Conservation (phyloP, 2,329 filamentous ascomycete species). For the Endoconidiophora polonica region DNA sequence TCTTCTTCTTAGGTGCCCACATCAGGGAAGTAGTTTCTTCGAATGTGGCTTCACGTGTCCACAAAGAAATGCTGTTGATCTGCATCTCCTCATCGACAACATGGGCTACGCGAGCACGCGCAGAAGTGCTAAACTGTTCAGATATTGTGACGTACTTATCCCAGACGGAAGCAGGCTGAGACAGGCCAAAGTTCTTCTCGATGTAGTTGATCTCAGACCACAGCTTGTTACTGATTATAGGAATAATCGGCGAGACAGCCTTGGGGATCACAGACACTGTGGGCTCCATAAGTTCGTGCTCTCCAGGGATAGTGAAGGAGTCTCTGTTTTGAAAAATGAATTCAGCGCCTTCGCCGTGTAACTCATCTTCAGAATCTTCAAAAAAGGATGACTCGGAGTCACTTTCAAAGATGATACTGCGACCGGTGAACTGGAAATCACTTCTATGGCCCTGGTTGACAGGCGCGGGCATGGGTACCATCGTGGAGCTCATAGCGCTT, state of each 20-base stretch:
- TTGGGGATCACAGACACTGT: neutral
- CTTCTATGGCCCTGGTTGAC: neutral
- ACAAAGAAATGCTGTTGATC: slow-evolving; percentile 4
- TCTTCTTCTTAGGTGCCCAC: slow-evolving; percentile 5
- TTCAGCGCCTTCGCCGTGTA: slow-evolving; percentile 9
- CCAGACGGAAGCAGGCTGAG: slow-evolving; percentile 6
- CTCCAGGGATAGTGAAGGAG: slow-evolving; percentile 1
- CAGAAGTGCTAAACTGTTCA: neutral
- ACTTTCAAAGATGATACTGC: slow-evolving; percentile 14
- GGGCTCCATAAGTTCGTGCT: neutral
- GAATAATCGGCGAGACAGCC: neutral
- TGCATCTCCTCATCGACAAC: slow-evolving; percentile 4
- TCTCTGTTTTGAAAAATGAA: slow-evolving; percentile 11
- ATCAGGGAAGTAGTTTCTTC: slow-evolving; percentile 17
- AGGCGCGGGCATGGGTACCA: neutral
- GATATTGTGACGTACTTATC: slow-evolving; percentile 7
- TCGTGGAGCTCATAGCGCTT: slow-evolving; percentile 15
- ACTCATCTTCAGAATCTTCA: slow-evolving; percentile 12
- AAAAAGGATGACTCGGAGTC: slow-evolving; percentile 18
- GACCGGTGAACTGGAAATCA: neutral
- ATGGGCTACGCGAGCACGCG: neutral
- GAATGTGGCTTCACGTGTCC: neutral
- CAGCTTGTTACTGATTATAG: neutral
- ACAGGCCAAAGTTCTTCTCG: slow-evolving; percentile 4
- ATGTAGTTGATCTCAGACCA: neutral